A percentile compares a stretch with the other conserved stretches of the same genome.
Conservation (phyloP, 345 rosid genomes). For the Combretum micranthum region DNA sequence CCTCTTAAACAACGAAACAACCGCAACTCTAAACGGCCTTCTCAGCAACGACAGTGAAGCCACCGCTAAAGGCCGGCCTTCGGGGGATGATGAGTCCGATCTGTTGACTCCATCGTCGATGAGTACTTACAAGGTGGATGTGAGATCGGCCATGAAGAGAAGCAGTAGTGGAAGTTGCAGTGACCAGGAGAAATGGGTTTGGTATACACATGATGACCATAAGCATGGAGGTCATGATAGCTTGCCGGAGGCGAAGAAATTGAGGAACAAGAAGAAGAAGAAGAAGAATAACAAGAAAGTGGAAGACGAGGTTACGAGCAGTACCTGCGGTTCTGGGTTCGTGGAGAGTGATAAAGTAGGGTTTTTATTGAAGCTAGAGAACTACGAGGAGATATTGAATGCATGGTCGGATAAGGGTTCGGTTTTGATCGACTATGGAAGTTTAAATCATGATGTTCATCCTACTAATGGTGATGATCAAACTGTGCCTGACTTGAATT, state of each 20-base stretch:
- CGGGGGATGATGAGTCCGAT: constrained; percentile 10
- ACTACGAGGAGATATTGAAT: constrained; percentile 62
- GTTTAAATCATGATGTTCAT: background rate
- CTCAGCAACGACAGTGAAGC: constrained; percentile 28
- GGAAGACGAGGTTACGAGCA: constrained; percentile 55
- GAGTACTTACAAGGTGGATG: background rate
- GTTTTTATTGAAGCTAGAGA: constrained; percentile 67
- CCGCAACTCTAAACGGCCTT: constrained; percentile 52
- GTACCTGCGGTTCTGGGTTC: constrained; percentile 18
- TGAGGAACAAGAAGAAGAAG: constrained; percentile 18
- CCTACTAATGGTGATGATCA: constrained; percentile 41
- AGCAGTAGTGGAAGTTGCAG: constrained; percentile 36
- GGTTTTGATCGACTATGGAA: constrained; percentile 40
- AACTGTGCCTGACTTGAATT: constrained; percentile 59
- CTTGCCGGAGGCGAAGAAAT: too few relatives aligned
- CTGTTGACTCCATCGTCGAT: constrained; percentile 20
- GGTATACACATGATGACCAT: constrained; percentile 28
- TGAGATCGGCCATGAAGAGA: constrained; percentile 61
- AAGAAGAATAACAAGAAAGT: constrained; percentile 50
- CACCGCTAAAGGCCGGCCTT: constrained; percentile 11
- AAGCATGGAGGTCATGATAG: too few relatives aligned
- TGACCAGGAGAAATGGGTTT: constrained; percentile 76
- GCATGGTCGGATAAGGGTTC: constrained; percentile 86
- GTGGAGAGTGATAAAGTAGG: constrained; percentile 15
- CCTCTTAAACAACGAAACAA: constrained; percentile 35